These are phyloP conservation scores for Talaromyces sp. DNA, from an alignment of 2,329 filamentous ascomycete genomes.

Conservation along the genomic window DNA sequence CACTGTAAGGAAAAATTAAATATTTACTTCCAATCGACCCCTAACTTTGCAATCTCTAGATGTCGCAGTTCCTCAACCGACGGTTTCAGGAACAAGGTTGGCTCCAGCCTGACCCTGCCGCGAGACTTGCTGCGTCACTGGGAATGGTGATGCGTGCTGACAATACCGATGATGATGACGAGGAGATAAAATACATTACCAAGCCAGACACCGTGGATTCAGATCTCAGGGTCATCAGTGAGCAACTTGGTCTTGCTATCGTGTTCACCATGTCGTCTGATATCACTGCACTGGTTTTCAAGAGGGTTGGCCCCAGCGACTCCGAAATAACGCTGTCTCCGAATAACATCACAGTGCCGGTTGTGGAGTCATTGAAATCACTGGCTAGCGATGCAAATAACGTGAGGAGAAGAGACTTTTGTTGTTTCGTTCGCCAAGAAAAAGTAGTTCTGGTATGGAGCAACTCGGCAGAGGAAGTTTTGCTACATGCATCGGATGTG, in stretches of 20 bases:
- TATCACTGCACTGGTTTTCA: conserved; percentile 9
- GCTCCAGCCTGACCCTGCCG: conserved; percentile 7
- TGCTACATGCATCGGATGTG: conserved; percentile 6
- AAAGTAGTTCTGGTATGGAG: conserved; percentile 9
- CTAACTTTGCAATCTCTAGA: not conserved
- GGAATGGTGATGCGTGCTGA: conserved; percentile 4
- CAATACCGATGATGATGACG: not conserved
- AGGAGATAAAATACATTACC: conserved; percentile 3
- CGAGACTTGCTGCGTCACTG: conserved; percentile 4
- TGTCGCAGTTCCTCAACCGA: conserved; percentile 8
- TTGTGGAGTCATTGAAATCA: conserved; percentile 7
- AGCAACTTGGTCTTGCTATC: conserved; percentile 1
- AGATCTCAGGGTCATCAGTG: conserved; percentile 3
- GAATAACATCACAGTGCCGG: conserved; percentile 8
- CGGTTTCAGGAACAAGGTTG: conserved; percentile 10
- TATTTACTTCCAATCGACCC: not conserved
- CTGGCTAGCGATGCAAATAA: conserved; percentile 2
- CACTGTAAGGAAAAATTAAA: not conserved
- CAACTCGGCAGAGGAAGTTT: conserved; percentile 6
- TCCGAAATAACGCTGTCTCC: conserved; percentile 8
- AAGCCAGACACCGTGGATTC: conserved; percentile 5
- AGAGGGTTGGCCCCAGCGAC: conserved; percentile 7
- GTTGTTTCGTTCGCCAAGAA: conserved; percentile 8
- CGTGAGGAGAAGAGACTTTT: conserved; percentile 9
- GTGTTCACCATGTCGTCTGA: conserved; percentile 10